Evolutionary conservation across 768 basidiomycete species (phyloP).

Genomic region (Psilocybe tampanensis): DNA sequence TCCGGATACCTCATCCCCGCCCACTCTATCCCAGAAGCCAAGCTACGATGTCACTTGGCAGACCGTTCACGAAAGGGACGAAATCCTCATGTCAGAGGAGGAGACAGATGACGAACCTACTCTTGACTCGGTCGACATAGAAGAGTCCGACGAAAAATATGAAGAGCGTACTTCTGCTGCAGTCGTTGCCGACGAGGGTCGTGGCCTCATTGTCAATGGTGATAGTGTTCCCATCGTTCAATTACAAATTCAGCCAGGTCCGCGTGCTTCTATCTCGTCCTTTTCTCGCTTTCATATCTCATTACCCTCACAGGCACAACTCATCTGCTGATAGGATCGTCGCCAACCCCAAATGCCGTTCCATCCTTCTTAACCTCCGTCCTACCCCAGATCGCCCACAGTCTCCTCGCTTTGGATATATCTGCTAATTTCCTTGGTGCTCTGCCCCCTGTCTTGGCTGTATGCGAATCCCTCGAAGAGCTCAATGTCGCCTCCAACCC

Average conservation of each 20-base stretch:
- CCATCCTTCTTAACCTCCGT: conserved; percentile 70
- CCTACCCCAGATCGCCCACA: conserved; percentile 72
- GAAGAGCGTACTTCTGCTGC: conserved; percentile 78
- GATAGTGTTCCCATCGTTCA: conserved; percentile 61
- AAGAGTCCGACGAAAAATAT: conserved; percentile 47
- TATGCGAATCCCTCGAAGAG: conserved; percentile 85
- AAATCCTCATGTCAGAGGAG: conserved; percentile 58
- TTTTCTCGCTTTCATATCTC: conserved; percentile 5
- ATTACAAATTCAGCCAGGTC: conserved; percentile 75
- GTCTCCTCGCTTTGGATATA: conserved; percentile 91
- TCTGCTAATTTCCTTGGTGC: conserved; percentile 85
- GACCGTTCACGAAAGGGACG: conserved; percentile 71
- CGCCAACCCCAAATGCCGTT: conserved; percentile 74
- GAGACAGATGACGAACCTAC: conserved; percentile 52
- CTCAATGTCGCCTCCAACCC: conserved; percentile 93
- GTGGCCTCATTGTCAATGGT: conserved; percentile 79
- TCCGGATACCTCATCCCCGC: conserved; percentile 21
- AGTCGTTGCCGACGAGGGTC: conserved; percentile 82
- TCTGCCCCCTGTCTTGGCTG: conserved; percentile 80
- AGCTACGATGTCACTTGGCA: conserved; percentile 81
- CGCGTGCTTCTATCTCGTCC: conserved; percentile 26
- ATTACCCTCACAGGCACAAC: conserved; percentile 70
- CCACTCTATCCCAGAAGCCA: conserved; percentile 49
- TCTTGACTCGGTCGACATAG: conserved; percentile 26
- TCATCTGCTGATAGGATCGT: conserved; percentile 88